Evolutionary conservation across 345 rosid genomes (phyloP).

Genomic region (Clarkia xantiana): DNA sequence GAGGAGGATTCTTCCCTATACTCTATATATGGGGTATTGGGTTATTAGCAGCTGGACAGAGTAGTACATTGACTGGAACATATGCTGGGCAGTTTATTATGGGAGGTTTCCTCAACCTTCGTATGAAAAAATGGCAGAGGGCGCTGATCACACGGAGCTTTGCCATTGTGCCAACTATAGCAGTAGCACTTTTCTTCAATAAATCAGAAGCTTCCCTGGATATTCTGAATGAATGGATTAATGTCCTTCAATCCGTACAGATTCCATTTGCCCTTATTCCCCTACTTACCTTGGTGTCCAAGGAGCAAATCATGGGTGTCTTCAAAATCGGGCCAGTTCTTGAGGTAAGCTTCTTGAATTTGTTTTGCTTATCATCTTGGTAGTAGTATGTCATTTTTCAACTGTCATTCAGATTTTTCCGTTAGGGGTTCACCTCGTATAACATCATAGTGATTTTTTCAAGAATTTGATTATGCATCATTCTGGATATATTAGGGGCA

Average conservation of each 20-base stretch:
- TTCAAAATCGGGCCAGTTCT: constrained; percentile 3
- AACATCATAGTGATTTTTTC: no score
- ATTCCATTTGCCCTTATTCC: not conserved
- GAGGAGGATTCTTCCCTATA: not conserved
- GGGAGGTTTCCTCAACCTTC: not conserved
- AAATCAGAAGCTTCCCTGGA: not conserved
- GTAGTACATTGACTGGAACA: not conserved
- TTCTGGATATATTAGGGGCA: no score
- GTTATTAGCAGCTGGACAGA: constrained; percentile 3
- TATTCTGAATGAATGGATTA: constrained; percentile 4
- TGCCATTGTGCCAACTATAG: not conserved
- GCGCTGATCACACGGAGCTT: constrained; percentile 1
- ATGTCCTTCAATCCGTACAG: not conserved
- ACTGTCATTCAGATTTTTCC: no score
- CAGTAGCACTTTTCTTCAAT: not conserved
- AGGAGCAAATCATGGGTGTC: constrained; percentile 2
- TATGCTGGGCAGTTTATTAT: no score
- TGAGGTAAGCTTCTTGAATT: not conserved
- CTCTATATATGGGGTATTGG: constrained; percentile 3
- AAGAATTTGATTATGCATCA: no score
- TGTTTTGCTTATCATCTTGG: no score
- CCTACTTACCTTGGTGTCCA: not conserved
- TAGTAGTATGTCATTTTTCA: no score
- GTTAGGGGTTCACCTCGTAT: no score
- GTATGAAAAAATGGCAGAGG: constrained; percentile 4